Base-by-base conservation (phyloP, 2,329 filamentous ascomycete genomes). In the Beauveria brongniartii region DNA sequence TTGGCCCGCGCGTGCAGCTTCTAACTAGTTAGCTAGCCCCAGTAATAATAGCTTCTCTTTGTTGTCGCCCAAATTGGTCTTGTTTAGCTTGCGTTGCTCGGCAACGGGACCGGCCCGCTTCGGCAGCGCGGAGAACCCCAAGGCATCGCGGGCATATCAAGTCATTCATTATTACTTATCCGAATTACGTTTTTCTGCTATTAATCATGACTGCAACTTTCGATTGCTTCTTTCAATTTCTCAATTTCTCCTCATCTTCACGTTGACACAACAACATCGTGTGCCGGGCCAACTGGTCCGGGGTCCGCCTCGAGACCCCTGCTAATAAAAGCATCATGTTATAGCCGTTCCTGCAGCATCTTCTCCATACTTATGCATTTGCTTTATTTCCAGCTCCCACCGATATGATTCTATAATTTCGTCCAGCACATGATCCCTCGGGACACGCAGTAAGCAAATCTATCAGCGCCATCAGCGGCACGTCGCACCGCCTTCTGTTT, bases 61-160 rank as follows among this genome's bases (percentile, higher is more conserved):
- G 61, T 62, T 62, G 61, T 59, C 55, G 37, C 26, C 51, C 40
- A 12, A 26, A 48, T 50, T 10, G 26, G 30, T 51, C 46, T 43
- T 60, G 61, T 62, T 62, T 62, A 24, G 50, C 22, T 50, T 5
- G 9, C 20, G 61, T 62, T 62, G 61, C 61, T 57, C 55, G 55
- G 61, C 55, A 57, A 59, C 55, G 14, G 3, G 4, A 9, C 18
- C 16, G 14, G 37, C 16, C 51, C 60, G 20, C 43, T 24, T 55
- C 28, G 50, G 47, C 55, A 55, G 9, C 44, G 40, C 44, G 40
- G 24, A 44, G 48, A 26, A n/a, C n/a, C 26, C 18, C 40, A 51
- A 24, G 5, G 1, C 7, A 50, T 51, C 46, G 34, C 12, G 34
- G 34, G 34, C 5, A 5, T 37, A 5, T 14, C 12, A 16, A 14